Evolutionary conservation across 495 filamentous ascomycete genomes (phyloP), one percentile per base, ranked within the genome.

Genomic region (Penicillium goetzii): DNA sequence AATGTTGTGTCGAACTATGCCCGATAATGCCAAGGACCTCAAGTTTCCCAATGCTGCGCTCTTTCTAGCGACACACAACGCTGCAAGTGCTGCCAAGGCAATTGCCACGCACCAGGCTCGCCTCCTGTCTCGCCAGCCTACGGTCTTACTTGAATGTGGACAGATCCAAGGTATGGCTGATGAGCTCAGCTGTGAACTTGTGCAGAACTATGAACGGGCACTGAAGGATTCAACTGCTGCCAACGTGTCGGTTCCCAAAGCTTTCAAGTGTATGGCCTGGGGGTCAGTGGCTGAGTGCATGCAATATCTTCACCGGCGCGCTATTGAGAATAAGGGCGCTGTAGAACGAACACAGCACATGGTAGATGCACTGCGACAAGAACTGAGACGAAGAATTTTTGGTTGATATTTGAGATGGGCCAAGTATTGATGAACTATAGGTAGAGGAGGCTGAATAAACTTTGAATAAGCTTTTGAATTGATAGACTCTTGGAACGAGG

Each of bases 111-210:
- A 69, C n/a, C 74, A 69, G 14, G 25, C 60, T 2, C 67, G 62
- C 7, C 63, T 75, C 4, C 50, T 65, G n/a, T 49, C 61, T 2
- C 52, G 66, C 10, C 45, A 65, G 19, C 72, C 69, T n/a, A 77
- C 68, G 10, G 54, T 74, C 6, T 23, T 63, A 33, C 65, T 74
- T 14, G 75, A 78, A 33, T 78, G 75, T 58, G 75, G 75, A 3
- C 92, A 97, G 76, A 82, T 97, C 21, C 88, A 92, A 79, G 72
- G 76, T 0, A 78, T 77, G 76, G 76, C 76, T 5, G 76, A 78
- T 63, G 73, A 76, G 34, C 58, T 78, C 30, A 68, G 75, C 45
- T 77, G 74, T 56, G 65, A 75, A 33, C 52, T 77, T 12, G 56
- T 74, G 59, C 53, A 68, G 15, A 68, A 72, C 38, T 70, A 71